Evolutionary conservation across 2,329 filamentous ascomycete genomes (phyloP), one percentile per base, ranked within the genome.

Genomic region (Monilinia fructigena): DNA sequence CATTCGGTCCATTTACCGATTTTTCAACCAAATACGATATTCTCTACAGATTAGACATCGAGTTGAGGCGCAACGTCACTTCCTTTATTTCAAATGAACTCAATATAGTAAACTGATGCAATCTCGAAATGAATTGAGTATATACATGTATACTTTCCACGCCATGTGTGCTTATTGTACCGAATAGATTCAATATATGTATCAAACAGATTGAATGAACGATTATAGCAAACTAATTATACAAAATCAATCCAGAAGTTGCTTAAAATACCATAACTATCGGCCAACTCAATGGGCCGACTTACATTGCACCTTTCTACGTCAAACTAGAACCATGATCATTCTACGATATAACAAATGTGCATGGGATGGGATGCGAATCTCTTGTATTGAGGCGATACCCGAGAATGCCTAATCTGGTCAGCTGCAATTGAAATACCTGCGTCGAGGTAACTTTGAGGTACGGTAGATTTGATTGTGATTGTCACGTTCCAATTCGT

Each of bases 1-100:
- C 28, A 64, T 40, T 65, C 47, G 31, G 54, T 31, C 55, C 38
- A 54, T 59, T 45, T 23, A 18, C 45, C 54, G 45, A 65, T 64
- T 64, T 26, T 23, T 4, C 42, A 48, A 10, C 3, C 28, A 35
- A 20, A 48, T 50, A 31, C 12, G 31, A 52, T 53, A 40, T 42
- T 52, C 18, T 5, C 14, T 48, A n/a, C 42, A 47, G 26, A 16
- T 59, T 31, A 48, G 26, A 59, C n/a, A 14, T 55, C 20, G 18
- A 54, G 50, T 54, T 18, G 20, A 35, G 7, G 16, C 26, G 16
- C 16, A 10, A 54, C 31, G 28, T 54, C 6, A 35, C 31, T 31
- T 31, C 28, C 23, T 16, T 52, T 35, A 4, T 20, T 35, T 31
- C 26, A 6, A 31, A 31, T 31, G 23, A 53, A 20, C 23, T 28